Percentiles rank a stretch among this genome's conserved stretches.
Conservation (phyloP, 352 stramenopile species). For the Globisporangium ultimum region DNA sequence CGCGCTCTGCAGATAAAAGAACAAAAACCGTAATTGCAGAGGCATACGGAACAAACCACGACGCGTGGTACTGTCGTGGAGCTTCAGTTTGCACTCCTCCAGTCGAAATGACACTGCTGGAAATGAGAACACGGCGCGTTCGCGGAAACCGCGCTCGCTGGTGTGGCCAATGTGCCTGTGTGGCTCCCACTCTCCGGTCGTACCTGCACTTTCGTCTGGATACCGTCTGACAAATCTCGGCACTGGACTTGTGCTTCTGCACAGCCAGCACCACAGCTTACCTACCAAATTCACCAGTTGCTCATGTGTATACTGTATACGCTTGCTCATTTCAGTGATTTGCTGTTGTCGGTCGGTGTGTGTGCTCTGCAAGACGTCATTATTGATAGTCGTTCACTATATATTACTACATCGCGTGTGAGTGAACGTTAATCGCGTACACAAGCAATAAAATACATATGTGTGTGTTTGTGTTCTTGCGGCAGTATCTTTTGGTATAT, state of each 20-base stretch:
- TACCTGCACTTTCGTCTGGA: no score
- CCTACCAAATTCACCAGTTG: no score
- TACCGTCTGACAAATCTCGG: no score
- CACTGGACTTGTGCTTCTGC: no score
- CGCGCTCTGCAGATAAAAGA: neutral
- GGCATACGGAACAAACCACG: constrained; percentile 6
- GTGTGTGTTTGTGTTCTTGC: neutral
- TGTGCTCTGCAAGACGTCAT: no score
- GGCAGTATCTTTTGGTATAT: neutral
- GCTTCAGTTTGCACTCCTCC: neutral
- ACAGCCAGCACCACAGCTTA: no score
- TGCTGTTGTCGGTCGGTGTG: no score
- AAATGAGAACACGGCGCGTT: neutral
- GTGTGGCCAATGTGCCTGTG: constrained; percentile 8
- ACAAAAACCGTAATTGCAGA: constrained; percentile 1
- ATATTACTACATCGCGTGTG: neutral
- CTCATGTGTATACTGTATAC: no score
- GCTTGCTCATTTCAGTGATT: no score
- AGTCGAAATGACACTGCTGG: neutral
- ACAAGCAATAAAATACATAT: neutral
- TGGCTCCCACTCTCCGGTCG: neutral
- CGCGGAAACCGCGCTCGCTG: constrained; percentile 1
- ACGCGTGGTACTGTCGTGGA: neutral
- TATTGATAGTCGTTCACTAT: no score
- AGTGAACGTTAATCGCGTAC: no score